Conservation (phyloP, 352 stramenopile species). For the Phytophthora fragariaefolia region DNA sequence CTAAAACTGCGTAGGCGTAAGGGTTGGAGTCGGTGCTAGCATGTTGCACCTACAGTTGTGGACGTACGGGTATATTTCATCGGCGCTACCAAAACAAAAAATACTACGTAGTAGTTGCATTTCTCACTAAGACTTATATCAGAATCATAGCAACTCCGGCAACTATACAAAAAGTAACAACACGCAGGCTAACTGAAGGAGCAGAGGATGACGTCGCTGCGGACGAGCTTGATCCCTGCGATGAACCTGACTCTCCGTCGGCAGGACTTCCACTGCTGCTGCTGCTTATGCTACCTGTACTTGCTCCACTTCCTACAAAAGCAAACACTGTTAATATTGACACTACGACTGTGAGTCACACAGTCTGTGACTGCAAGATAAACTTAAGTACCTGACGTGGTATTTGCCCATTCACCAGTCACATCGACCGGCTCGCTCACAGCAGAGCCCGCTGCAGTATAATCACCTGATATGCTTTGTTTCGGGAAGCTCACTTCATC, state of each 20-base stretch:
- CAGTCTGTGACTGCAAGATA: no score
- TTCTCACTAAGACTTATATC: not conserved
- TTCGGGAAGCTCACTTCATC: constrained; percentile 57
- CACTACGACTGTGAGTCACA: not conserved
- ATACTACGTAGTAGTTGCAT: not conserved
- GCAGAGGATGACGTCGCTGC: constrained; percentile 19
- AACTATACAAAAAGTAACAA: not conserved
- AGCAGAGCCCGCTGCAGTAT: constrained; percentile 45
- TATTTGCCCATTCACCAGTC: constrained; percentile 32
- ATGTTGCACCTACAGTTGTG: no score
- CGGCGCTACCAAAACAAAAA: not conserved
- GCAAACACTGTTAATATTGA: not conserved
- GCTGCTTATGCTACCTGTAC: constrained; percentile 10
- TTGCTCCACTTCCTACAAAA: constrained; percentile 19
- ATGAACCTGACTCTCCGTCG: constrained; percentile 3
- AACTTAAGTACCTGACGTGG: constrained; percentile 44
- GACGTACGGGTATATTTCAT: no score
- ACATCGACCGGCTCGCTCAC: constrained; percentile 49
- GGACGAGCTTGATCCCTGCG: constrained; percentile 15
- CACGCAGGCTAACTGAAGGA: constrained; percentile 1
- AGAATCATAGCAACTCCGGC: constrained; percentile 4
- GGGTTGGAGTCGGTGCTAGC: not conserved
- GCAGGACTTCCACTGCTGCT: constrained; percentile 10
- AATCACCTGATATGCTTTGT: constrained; percentile 30
- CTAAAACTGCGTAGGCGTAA: constrained; percentile 17